Base-by-base conservation (phyloP, 202 grass and related monocot genomes). In the Zizania palustris region DNA sequence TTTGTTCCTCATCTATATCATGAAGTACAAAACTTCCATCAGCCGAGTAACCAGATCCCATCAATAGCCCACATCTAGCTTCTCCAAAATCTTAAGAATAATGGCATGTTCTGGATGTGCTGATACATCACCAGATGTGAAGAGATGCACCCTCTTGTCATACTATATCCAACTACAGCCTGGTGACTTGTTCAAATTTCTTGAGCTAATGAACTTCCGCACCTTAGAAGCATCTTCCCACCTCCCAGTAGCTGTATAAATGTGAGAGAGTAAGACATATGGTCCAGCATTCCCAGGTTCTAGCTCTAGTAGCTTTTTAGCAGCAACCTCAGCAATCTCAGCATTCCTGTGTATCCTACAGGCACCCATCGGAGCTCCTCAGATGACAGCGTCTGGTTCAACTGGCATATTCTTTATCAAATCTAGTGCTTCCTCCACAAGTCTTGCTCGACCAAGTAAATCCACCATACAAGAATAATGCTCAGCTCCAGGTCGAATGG, bases 1-100 rank as follows among this genome's bases (percentile, higher is more conserved):
- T 97, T 74, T 97, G 90, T 71, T 97, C 93, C 60, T 97, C 85
- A 14, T 97, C 88, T 36, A 97, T 73, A 83, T 97, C 90, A 78
- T 97, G 90, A 53, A 87, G 83, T 67, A 93, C 90, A 62, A 92
- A 93, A 64, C 88, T 83, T 59, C 90, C 89, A 80, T 97, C 93
- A 80, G 90, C 90, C 21, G 91, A 87, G 85, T 97, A 97, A 34
- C 93, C 93, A 66, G 80, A 82, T 87, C 93, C 93, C 76, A 85
- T 85, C 83, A 97, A 80, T 76, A 84, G 77, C 69, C 77, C 83
- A 83, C 83, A 83, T 79, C 89, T 70, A 97, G 83, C 50, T 97
- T 80, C 37, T 93, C 90, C 77, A 97, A 76, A 73, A 93, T 87
- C 34, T 40, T 75, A 82, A 87, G 75, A 34, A 97, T 86, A 56